Evolutionary conservation across 169 alveolate species (phyloP).

Genomic region (Plasmodium sp.): DNA sequence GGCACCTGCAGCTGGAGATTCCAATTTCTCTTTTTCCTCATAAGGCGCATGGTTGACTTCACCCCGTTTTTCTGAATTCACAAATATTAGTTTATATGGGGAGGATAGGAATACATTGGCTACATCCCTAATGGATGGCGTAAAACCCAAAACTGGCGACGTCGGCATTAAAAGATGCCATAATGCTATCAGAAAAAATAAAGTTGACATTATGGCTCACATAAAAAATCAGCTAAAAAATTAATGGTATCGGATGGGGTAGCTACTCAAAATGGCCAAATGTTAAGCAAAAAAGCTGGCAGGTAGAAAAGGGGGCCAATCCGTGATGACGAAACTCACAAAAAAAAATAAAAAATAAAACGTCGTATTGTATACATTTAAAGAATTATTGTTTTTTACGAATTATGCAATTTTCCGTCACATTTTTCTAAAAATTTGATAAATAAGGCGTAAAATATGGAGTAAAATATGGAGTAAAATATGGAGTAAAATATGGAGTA

Average conservation of each 20-base stretch:
- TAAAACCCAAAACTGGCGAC: neutral
- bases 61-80: neutral
- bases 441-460: neutral
- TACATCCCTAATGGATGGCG: conserved; percentile 1
- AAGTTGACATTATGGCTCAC: neutral
- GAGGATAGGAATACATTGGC: neutral
- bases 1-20: neutral
- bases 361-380: neutral
- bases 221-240: neutral
- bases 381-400: neutral
- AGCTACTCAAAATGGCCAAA: neutral
- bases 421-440: neutral
- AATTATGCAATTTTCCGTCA: neutral
- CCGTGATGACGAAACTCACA: neutral
- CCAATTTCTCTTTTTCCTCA: neutral
- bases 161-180: neutral
- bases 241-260: neutral
- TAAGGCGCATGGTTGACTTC: neutral
- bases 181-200: neutral
- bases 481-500: neutral
- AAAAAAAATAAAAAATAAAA: neutral
- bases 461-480: neutral
- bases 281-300: neutral
- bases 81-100: neutral
- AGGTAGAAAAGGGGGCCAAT: neutral